These are phyloP conservation scores for Suhomyces anneliseae DNA, from an alignment of 1,139 yeast species.

Conservation along the genomic window DNA sequence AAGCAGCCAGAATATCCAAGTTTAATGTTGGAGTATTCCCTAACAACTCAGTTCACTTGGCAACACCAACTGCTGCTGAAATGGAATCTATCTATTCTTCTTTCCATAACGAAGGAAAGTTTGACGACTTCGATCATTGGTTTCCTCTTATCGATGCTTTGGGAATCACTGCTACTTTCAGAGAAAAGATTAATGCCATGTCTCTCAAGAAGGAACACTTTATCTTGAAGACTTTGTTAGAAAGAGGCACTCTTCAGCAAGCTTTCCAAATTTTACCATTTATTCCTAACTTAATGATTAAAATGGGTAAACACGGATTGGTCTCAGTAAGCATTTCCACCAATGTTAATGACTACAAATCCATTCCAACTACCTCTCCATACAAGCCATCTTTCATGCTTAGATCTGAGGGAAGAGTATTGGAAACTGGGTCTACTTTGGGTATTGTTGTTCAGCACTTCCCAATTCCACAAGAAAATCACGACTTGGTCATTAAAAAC, in stretches of 20 bases:
- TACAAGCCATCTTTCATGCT: slow-evolving; percentile 26
- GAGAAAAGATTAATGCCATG: slow-evolving; percentile 37
- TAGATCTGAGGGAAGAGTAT: slow-evolving; percentile 15
- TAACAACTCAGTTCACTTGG: slow-evolving; percentile 34
- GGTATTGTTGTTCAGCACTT: slow-evolving; percentile 68
- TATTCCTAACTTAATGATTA: slow-evolving; percentile 65
- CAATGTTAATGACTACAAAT: slow-evolving; percentile 29
- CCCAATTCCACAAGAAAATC: slow-evolving; percentile 45
- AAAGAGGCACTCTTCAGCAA: slow-evolving; percentile 64
- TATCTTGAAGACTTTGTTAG: slow-evolving; percentile 25
- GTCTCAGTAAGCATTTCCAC: slow-evolving; percentile 41
- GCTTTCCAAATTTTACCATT: slow-evolving; percentile 71
- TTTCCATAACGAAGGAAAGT: slow-evolving; percentile 48
- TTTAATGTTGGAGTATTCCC: slow-evolving; percentile 30
- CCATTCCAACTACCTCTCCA: slow-evolving; percentile 38
- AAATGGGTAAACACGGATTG: slow-evolving; percentile 69
- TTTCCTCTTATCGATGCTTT: slow-evolving; percentile 69
- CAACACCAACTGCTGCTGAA: slow-evolving; percentile 73
- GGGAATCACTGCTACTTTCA: slow-evolving; percentile 49
- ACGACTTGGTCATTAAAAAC: slow-evolving; percentile 36
- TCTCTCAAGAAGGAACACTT: slow-evolving; percentile 16
- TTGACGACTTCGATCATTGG: slow-evolving; percentile 67
- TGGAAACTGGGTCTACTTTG: slow-evolving; percentile 22
- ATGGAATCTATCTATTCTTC: slow-evolving; percentile 53
- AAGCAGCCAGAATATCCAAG: slow-evolving; percentile 45